These are phyloP conservation scores for Coniochaeta pulveracea DNA, from an alignment of 2,329 filamentous ascomycete species.

Conservation along the genomic window DNA sequence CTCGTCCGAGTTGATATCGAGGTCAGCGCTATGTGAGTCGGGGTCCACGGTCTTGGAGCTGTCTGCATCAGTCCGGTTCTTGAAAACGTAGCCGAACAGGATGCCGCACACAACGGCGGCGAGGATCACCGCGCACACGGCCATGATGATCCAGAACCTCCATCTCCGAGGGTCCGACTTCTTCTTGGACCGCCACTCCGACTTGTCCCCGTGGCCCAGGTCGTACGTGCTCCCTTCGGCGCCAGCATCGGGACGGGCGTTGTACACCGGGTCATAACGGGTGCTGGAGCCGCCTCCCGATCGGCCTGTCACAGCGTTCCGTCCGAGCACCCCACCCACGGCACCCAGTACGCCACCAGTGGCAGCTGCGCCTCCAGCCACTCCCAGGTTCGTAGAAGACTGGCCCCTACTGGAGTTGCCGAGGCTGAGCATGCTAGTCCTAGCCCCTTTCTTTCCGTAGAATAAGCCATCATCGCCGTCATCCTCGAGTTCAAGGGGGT, in stretches of 20 bases:
- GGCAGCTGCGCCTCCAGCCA: slow-evolving; percentile 32
- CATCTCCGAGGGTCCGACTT: slow-evolving; percentile 51
- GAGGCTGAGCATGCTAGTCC: slow-evolving; percentile 49
- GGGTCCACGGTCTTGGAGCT: slow-evolving; percentile 39
- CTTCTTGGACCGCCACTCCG: slow-evolving; percentile 50
- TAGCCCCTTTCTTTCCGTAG: slow-evolving; percentile 32
- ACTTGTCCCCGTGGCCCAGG: slow-evolving; percentile 42
- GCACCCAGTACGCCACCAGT: slow-evolving; percentile 28
- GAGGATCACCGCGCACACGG: slow-evolving; percentile 54
- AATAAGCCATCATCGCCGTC: slow-evolving; percentile 79
- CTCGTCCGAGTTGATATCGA: slow-evolving; percentile 62
- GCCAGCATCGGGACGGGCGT: slow-evolving; percentile 16
- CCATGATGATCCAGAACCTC: slow-evolving; percentile 55
- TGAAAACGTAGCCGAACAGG: slow-evolving; percentile 58
- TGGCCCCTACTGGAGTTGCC: slow-evolving; percentile 31
- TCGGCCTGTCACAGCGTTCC: slow-evolving; percentile 21
- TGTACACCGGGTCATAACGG: slow-evolving; percentile 46
- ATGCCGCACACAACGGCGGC: slow-evolving; percentile 65
- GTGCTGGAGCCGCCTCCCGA: slow-evolving; percentile 24
- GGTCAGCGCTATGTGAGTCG: slow-evolving; percentile 63
- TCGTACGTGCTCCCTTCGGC: slow-evolving; percentile 19
- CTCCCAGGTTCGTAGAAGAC: slow-evolving; percentile 28
- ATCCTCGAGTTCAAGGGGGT: slow-evolving; percentile 73
- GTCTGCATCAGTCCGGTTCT: no score
- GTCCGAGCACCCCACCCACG: slow-evolving; percentile 25